Evolutionary conservation across 2,329 filamentous ascomycete genomes (phyloP).

Genomic region (Boeremia lycopersici): DNA sequence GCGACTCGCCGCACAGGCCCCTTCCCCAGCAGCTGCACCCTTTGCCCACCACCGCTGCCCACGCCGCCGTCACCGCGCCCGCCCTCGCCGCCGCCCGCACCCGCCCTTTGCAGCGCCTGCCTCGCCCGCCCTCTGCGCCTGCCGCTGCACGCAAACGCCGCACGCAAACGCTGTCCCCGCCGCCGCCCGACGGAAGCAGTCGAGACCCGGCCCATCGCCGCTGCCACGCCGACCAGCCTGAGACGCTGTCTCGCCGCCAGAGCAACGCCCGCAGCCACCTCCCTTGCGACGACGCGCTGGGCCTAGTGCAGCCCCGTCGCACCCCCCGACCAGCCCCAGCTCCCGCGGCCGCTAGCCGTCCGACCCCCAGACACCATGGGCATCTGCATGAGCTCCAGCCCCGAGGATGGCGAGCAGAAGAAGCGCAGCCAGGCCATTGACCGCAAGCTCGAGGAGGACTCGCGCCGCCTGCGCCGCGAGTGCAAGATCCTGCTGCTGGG

Average conservation of each 20-base stretch:
- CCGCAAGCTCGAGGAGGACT: constrained; percentile 91
- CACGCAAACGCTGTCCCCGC: constrained; percentile 11
- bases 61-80: background rate
- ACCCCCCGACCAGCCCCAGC: constrained; percentile 24
- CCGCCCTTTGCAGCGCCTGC: background rate
- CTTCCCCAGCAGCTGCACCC: constrained; percentile 17
- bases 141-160: background rate
- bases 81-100: background rate
- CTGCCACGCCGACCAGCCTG: constrained; percentile 29
- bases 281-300: constrained; percentile 42
- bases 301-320: constrained; percentile 30
- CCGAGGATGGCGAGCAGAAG: constrained; percentile 89
- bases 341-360: constrained; percentile 41
- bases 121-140: constrained; percentile 7
- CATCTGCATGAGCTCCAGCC: constrained; percentile 86
- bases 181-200: constrained; percentile 31
- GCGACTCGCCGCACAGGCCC: constrained; percentile 15
- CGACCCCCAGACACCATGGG: constrained; percentile 70
- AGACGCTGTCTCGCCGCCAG: constrained; percentile 29
- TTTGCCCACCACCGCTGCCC: constrained; percentile 1
- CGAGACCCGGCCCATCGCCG: constrained; percentile 25
- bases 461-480: constrained; percentile 88
- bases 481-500: constrained; percentile 97
- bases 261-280: constrained; percentile 15
- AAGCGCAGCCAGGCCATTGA: constrained; percentile 97